Evolutionary conservation across 2,329 filamentous ascomycete genomes (phyloP), one percentile per base, ranked within the genome.

Genomic region (Apiospora hydei): DNA sequence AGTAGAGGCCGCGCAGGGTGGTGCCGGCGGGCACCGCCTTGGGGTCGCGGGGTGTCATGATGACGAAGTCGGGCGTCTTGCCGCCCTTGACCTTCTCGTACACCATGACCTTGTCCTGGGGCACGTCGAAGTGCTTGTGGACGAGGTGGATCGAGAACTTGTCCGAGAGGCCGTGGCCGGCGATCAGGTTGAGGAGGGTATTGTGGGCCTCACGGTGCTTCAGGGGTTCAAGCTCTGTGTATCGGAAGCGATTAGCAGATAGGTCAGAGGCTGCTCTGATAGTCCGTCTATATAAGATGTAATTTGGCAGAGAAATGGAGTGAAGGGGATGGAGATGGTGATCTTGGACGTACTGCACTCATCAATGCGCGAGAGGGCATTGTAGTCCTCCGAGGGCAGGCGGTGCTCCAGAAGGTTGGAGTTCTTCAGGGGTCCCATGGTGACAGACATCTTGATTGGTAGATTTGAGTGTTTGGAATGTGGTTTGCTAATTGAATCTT

Each of bases 71-170:
- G 64, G 38, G 64, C n/a, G 43, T 67, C 64, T 67, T 67, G n/a
- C 64, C 64, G 43, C 41, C 64, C 64, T 67, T 26, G 64, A 67
- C 41, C 64, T 67, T 67, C 64, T 67, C 64, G 64, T 67, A 67
- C 11, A 67, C 64, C 64, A 67, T 67, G 64, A 67, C 64, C n/a
- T 30, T 4, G 64, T 67, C 41, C n/a, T 67, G n/a, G n/a, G 64
- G 64, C 5, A 26, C 41, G 64, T 43, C 64, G 43, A 46, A 67
- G 41, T 46, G 64, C 64, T 67, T 67, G 64, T 67, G 64, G 13
- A 46, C n/a, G 6, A 67, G 64, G 43, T 67, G 64, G 41, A 46
- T 30, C 13, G 64, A 67, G 64, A 67, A 67, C 64, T 46, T 46
- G 38, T 67, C 26, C 38, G 64, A 67, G n/a, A 67, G 38, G 41